Evolutionary conservation across 371 early-diverging fungal species (phyloP).

Genomic region (Mucor irregularis): DNA sequence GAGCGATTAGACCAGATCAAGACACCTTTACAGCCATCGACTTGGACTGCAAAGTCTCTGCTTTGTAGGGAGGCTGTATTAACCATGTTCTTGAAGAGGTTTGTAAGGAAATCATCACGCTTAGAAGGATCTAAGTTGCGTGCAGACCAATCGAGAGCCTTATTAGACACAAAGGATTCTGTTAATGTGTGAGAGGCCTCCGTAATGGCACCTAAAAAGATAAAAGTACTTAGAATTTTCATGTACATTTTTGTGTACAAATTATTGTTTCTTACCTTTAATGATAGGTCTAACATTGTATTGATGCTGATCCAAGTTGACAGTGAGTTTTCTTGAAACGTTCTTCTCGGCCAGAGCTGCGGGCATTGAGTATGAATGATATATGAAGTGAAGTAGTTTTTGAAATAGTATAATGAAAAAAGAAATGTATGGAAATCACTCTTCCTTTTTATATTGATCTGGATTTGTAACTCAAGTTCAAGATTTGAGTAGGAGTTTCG

Average conservation of each 20-base stretch:
- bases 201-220: conserved; percentile 37
- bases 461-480: background rate
- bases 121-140: conserved; percentile 18
- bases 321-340: conserved; percentile 20
- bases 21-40: conserved; percentile 52
- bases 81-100: conserved; percentile 37
- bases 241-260: background rate
- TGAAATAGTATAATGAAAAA: background rate
- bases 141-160: conserved; percentile 23
- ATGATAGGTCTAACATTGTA: conserved; percentile 28
- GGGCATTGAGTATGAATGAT: conserved; percentile 4
- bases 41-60: conserved; percentile 44
- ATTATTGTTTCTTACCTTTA: conserved; percentile 16
- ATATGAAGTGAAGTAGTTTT: background rate
- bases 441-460: background rate
- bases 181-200: conserved; percentile 48
- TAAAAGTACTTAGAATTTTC: background rate
- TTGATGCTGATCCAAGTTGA: conserved; percentile 16
- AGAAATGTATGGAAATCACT: background rate
- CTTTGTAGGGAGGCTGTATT: conserved; percentile 36
- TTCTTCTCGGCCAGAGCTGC: conserved; percentile 10
- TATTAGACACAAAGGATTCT: conserved; percentile 32
- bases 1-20: conserved; percentile 41
- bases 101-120: conserved; percentile 17
- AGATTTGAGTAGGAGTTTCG: background rate